Evolutionary conservation across 495 filamentous ascomycete genomes (phyloP), one percentile per base, ranked within the genome.

Genomic region (Xylaria acuta): DNA sequence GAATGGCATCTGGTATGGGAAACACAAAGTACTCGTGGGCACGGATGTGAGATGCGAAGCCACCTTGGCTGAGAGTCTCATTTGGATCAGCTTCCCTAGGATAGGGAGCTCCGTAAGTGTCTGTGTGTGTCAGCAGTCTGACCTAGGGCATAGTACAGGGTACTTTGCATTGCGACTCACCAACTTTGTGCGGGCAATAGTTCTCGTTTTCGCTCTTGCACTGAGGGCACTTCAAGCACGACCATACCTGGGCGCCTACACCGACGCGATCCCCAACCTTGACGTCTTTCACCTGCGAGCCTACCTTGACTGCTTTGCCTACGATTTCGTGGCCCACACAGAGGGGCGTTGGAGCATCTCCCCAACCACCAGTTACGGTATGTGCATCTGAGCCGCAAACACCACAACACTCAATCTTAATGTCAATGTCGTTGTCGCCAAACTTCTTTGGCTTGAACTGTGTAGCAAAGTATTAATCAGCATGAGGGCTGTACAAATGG

Each of bases 311-410:
- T 38, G 90, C 92, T 53, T 87, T 86, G 58, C 93, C 92, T 71
- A 95, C 83, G 72, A 94, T 84, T 76, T 94, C 93, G 75, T 94
- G 92, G 72, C 92, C 92, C 25, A 93, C 90, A 73, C 90, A 93
- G 58, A 92, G 90, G 58, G 92, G 87, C 32, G 87, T 88, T 69
- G 87, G 77, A 5, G 83, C 86, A 0, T 89, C 86, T 34, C 93
- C 92, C 93, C 92, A 95, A 47, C 92, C 92, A 67, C 92, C 90
- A 63, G 86, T 92, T 67, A 92, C 89, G 54, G 90, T 93, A 84
- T 95, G 93, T 20, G 94, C 89, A 75, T 95, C 93, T 32, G 88
- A 91, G 12, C 91, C 92, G 80, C 92, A 94, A 14, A 95, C 90
- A 75, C 93, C 93, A 79, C 93, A 96, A 67, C 87, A 87, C 69